A percentile compares a stretch with the other conserved stretches of the same genome.
phyloP scores from a whole-genome alignment of 805 yeast genomes.

The Zygoascus tannicola region DNA sequence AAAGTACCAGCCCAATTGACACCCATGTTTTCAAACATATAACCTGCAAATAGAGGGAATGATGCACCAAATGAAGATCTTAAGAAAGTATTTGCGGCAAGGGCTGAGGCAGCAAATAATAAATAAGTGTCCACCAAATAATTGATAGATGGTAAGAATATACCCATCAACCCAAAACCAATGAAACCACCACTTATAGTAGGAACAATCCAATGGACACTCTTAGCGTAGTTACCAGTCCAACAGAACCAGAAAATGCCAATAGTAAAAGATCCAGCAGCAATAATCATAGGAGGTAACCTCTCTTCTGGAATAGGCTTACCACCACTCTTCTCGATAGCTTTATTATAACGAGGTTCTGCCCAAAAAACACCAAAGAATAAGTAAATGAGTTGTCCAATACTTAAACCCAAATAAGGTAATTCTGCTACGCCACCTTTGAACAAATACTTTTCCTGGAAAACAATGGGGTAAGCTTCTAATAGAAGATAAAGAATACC shows the following conservation, averaged over 20 bases:
- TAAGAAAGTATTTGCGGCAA: conserved; percentile 65
- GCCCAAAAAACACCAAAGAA: conserved; percentile 37
- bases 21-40: conserved; percentile 62
- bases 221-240: conserved; percentile 68
- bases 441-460: conserved; percentile 53
- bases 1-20: conserved; percentile 74
- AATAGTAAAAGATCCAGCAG: conserved; percentile 61
- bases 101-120: conserved; percentile 67
- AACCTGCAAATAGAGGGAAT: conserved; percentile 63
- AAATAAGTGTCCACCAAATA: conserved; percentile 67
- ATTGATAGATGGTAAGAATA: conserved; percentile 62
- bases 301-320: conserved; percentile 75
- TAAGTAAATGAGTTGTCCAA: conserved; percentile 61
- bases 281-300: conserved; percentile 65
- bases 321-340: conserved; percentile 45
- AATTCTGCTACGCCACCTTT: conserved; percentile 54
- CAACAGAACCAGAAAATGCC: conserved; percentile 86
- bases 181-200: conserved; percentile 54
- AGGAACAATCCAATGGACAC: conserved; percentile 75
- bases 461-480: conserved; percentile 69
- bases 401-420: conserved; percentile 68
- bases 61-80: conserved; percentile 64
- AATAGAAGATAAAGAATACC: conserved; percentile 68
- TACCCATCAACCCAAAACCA: conserved; percentile 60
- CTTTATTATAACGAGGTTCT: conserved; percentile 46